Evolutionary conservation across 441 rosid species (phyloP).

Genomic region (Cnidoscolus chayamansa): DNA sequence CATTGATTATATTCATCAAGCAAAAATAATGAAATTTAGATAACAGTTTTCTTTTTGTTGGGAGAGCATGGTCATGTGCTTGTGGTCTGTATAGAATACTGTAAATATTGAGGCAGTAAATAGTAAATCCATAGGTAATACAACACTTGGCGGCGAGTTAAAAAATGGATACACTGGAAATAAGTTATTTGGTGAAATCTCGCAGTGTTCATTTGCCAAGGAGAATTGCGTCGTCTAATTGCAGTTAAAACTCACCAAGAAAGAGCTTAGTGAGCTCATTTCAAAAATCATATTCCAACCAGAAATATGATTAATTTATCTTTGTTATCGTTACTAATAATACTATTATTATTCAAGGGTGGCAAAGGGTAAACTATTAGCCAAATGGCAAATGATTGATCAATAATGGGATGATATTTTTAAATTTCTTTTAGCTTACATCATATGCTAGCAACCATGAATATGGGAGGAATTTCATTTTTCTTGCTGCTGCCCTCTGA

Average conservation of each 20-base stretch:
- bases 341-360: neutral
- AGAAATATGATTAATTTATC: neutral
- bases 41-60: neutral
- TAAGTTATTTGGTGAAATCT: neutral
- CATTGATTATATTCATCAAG: neutral
- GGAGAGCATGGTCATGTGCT: conserved; percentile 1
- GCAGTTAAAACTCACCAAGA: neutral
- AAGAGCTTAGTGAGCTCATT: neutral
- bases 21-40: neutral
- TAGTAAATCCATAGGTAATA: neutral
- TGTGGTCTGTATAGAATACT: neutral
- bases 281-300: neutral
- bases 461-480: neutral
- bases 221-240: neutral
- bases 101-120: neutral
- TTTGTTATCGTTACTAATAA: too few relatives aligned
- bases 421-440: neutral
- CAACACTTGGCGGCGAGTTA: neutral
- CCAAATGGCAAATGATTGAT: neutral
- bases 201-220: neutral
- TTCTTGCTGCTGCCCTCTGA: neutral
- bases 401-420: neutral
- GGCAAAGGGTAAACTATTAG: too few relatives aligned
- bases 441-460: neutral
- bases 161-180: neutral